phyloP scores from a whole-genome alignment of 768 basidiomycete species.

The Lactifluus piperatus region DNA sequence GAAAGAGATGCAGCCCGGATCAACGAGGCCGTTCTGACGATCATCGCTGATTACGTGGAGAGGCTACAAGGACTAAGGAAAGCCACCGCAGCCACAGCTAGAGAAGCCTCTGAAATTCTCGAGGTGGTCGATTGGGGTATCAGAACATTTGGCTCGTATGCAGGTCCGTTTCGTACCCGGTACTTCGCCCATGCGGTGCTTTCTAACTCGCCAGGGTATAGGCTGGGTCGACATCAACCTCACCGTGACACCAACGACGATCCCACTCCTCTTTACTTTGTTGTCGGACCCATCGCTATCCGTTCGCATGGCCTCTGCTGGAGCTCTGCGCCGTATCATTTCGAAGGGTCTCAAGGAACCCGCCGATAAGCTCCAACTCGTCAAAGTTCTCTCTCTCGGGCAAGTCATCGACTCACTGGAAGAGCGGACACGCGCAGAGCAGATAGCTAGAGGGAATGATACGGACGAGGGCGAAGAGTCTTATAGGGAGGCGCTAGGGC shows the following conservation, averaged over 20 bases:
- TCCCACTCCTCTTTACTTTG: conserved; percentile 76
- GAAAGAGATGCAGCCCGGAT: conserved; percentile 81
- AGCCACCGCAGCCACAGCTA: conserved; percentile 34
- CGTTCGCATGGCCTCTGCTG: conserved; percentile 76
- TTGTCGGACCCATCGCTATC: conserved; percentile 70
- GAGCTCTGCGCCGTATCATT: conserved; percentile 76
- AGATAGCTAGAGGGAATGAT: conserved; percentile 53
- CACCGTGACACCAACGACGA: conserved; percentile 84
- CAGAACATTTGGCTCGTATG: conserved; percentile 86
- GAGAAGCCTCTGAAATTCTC: conserved; percentile 47
- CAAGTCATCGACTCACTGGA: conserved; percentile 78
- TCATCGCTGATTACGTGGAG: conserved; percentile 63
- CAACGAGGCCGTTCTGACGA: conserved; percentile 80
- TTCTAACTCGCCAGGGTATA: conserved; percentile 27
- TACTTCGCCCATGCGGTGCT: neutral
- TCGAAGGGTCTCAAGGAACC: conserved; percentile 90
- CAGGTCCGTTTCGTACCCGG: conserved; percentile 51
- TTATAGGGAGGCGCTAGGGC: conserved; percentile 84
- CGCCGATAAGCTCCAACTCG: conserved; percentile 77
- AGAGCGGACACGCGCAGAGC: conserved; percentile 59
- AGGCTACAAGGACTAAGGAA: conserved; percentile 47
- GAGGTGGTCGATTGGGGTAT: conserved; percentile 93
- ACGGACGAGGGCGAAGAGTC: conserved; percentile 84
- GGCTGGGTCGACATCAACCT: conserved; percentile 98
- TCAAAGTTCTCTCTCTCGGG: conserved; percentile 82